Evolutionary conservation across 345 rosid genomes (phyloP).

Genomic region (Populus ilicifolia): DNA sequence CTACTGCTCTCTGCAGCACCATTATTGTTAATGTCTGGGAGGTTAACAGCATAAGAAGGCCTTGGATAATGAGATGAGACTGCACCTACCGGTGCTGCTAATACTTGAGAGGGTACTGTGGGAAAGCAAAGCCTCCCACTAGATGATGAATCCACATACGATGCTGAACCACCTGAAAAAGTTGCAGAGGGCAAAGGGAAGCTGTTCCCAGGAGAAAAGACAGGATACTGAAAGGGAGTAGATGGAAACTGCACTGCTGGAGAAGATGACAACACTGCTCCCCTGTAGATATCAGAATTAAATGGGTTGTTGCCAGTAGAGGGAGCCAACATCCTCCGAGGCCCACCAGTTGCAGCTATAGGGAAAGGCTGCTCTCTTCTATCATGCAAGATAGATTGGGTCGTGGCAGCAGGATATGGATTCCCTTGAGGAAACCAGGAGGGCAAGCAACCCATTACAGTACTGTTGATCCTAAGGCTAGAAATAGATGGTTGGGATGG

Average conservation of each 20-base stretch:
- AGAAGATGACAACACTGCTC: constrained; percentile 68
- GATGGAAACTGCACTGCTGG: constrained; percentile 71
- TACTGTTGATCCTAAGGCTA: constrained; percentile 44
- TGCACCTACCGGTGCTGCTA: constrained; percentile 56
- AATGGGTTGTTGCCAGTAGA: constrained; percentile 52
- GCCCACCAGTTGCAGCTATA: constrained; percentile 48
- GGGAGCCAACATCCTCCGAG: constrained; percentile 60
- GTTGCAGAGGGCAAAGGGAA: constrained; percentile 57
- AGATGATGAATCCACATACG: constrained; percentile 66
- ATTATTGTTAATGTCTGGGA: constrained; percentile 50
- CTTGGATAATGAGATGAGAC: constrained; percentile 52
- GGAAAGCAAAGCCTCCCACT: constrained; percentile 65
- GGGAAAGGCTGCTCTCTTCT: constrained; percentile 67
- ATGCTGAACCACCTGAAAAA: constrained; percentile 61
- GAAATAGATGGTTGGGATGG: constrained; percentile 51
- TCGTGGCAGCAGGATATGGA: constrained; percentile 49
- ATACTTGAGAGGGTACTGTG: constrained; percentile 54
- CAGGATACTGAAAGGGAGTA: constrained; percentile 70
- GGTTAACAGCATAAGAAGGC: constrained; percentile 54
- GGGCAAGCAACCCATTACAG: constrained; percentile 52
- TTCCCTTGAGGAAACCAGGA: constrained; percentile 66
- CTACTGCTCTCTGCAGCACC: constrained; percentile 43
- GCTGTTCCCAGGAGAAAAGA: constrained; percentile 50
- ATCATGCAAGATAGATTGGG: constrained; percentile 59
- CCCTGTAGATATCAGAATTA: constrained; percentile 58